Conservation (phyloP, 805 yeast species). For the Candida railenensis region DNA sequence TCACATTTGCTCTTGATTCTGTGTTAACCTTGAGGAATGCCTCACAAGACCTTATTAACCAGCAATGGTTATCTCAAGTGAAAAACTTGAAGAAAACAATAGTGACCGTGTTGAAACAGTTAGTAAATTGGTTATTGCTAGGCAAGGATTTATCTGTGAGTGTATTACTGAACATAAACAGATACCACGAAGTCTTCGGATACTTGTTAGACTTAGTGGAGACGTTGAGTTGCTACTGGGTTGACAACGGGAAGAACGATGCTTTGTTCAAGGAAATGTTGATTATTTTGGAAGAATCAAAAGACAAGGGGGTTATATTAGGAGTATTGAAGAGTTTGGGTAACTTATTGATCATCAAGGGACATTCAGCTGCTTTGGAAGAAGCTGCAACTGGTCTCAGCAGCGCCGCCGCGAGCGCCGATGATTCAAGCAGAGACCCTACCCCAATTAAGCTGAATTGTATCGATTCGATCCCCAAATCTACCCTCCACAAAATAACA, state of each 20-base stretch:
- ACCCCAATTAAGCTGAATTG: conserved; percentile 28
- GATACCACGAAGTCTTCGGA: conserved; percentile 57
- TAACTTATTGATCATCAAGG: conserved; percentile 59
- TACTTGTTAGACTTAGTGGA: conserved; percentile 81
- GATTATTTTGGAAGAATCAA: conserved; percentile 46
- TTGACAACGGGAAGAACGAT: conserved; percentile 73
- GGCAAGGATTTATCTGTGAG: conserved; percentile 7
- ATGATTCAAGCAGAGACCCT: conserved; percentile 7
- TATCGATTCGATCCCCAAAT: conserved; percentile 35
- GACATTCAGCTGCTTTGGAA: conserved; percentile 9
- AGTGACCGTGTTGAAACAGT: conserved; percentile 43
- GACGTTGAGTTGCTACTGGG: conserved; percentile 75
- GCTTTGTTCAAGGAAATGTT: conserved; percentile 60
- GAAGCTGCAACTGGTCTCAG: conserved; percentile 6
- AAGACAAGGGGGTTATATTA: conserved; percentile 69
- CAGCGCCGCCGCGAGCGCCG: conserved; percentile 7
- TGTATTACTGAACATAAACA: conserved; percentile 20
- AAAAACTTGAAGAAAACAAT: conserved; percentile 46
- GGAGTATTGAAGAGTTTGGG: conserved; percentile 75
- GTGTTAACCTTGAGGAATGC: conserved; percentile 75
- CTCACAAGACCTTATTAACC: conserved; percentile 79
- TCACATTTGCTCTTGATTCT: conserved; percentile 33
- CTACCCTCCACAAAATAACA: conserved; percentile 51
- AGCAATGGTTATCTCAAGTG: conserved; percentile 67
- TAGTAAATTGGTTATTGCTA: conserved; percentile 32